These are phyloP conservation scores for Coleophoma cylindrospora DNA, from an alignment of 2,329 filamentous ascomycete genomes.

Conservation along the genomic window DNA sequence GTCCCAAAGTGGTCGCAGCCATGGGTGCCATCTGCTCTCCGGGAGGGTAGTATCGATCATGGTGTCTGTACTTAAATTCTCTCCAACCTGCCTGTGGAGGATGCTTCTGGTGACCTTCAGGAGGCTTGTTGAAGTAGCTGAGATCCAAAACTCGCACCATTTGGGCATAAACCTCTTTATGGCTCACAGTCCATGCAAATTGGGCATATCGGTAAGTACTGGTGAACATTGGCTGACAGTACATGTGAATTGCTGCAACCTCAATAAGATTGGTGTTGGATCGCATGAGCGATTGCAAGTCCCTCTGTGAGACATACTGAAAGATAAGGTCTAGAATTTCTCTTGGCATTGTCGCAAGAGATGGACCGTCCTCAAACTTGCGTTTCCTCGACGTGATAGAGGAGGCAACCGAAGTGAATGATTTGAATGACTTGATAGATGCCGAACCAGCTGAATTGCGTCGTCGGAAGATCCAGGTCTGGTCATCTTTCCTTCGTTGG, in stretches of 20 bases:
- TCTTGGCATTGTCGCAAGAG: constrained; percentile 10
- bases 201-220: constrained; percentile 20
- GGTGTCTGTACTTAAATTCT: constrained; percentile 17
- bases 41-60: constrained; percentile 6
- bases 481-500: neutral
- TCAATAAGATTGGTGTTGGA: constrained; percentile 11
- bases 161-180: constrained; percentile 9
- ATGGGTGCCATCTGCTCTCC: neutral
- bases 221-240: constrained; percentile 12
- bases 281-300: constrained; percentile 11
- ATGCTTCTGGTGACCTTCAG: constrained; percentile 2
- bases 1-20: constrained; percentile 1
- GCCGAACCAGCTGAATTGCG: constrained; percentile 5
- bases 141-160: constrained; percentile 16
- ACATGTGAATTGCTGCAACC: constrained; percentile 11
- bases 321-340: constrained; percentile 15
- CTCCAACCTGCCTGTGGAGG: constrained; percentile 14
- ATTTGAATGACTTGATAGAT: constrained; percentile 8
- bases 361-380: constrained; percentile 3
- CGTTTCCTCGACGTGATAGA: constrained; percentile 8
- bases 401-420: constrained; percentile 2
- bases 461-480: constrained; percentile 2
- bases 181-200: constrained; percentile 13
- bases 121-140: constrained; percentile 8
- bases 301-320: constrained; percentile 8